Evolutionary conservation across 208 protist species (phyloP), one percentile per base, ranked within the genome.

Genomic region (Strigomonas galati): DNA sequence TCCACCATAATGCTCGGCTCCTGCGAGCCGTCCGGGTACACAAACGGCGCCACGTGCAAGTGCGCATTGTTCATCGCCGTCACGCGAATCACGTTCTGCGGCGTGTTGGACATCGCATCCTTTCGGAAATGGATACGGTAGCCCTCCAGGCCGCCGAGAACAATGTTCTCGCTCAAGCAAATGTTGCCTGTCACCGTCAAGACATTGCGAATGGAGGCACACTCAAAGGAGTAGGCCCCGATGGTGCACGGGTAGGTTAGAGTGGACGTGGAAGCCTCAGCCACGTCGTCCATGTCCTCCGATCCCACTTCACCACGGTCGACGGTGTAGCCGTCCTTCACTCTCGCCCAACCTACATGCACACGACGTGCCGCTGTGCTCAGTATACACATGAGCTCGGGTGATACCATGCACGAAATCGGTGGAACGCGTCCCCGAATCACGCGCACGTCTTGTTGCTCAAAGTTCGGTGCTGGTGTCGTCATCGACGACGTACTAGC

Each of bases 1-100:
- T 82, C 77, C 1, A 82, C 66, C 21, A 70, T 55, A 55, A 82
- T 76, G 31, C 72, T 64, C 15, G 55, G 53, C 53, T 76, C 51
- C 30, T 65, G 26, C 0, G 23, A 27, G 0, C 62, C 62, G 51
- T 56, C 44, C 6, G 62, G 27, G 14, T 60, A 32, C 21, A 21
- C 21, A 26, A 64, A 53, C 26, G 43, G 37, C 2, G 60, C 21
- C 1, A 64, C 24, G 21, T 24, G 15, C 26, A 64, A 21, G 0
- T 31, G 6, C 27, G 60, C 46, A 0, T 35, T n/a, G 19, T 64
- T 51, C 17, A 23, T 14, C 15, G 31, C 51, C 10, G 37, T 30
- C 26, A 64, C 51, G 43, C 7, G 9, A 37, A 64, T 64, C 10
- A 64, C 60, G 46, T 64, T 64, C 40, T 62, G 27, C 5, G 58